Conservation (phyloP, 768 basidiomycete genomes). For the Serendipita sp. region DNA sequence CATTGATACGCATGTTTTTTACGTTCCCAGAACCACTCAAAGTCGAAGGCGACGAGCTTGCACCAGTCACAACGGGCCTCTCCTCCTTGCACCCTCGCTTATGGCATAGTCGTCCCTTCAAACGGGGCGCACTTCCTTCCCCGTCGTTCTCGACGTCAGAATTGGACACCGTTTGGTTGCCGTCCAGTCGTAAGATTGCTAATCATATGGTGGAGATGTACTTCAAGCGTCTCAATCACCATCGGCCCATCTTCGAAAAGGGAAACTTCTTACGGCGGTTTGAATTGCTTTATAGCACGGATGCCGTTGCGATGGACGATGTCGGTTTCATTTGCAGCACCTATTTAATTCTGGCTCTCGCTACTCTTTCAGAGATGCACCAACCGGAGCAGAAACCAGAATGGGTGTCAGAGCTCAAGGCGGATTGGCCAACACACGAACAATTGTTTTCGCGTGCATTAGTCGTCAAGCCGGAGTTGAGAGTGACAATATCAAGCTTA, state of each 20-base stretch:
- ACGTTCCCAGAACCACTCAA: neutral
- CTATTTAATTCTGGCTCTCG: conserved; percentile 64
- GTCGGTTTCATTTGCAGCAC: conserved; percentile 66
- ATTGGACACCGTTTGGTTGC: conserved; percentile 38
- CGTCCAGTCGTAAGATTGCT: conserved; percentile 58
- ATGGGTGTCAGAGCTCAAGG: neutral
- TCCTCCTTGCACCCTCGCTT: neutral
- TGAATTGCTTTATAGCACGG: conserved; percentile 47
- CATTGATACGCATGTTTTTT: neutral
- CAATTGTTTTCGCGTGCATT: conserved; percentile 74
- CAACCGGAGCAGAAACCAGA: conserved; percentile 25
- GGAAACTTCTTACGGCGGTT: conserved; percentile 52
- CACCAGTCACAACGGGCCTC: neutral
- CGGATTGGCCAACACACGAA: conserved; percentile 62
- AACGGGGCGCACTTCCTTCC: neutral
- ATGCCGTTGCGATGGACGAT: conserved; percentile 37
- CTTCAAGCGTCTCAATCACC: conserved; percentile 60
- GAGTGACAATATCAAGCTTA: conserved; percentile 66
- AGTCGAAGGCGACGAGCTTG: neutral
- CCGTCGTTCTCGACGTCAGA: conserved; percentile 8
- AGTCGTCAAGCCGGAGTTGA: conserved; percentile 62
- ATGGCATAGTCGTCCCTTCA: conserved; percentile 6
- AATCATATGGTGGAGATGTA: conserved; percentile 50
- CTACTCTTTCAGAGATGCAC: conserved; percentile 70
- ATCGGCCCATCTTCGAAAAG: conserved; percentile 61